These are phyloP conservation scores for Acanthamoeba lenticulata DNA, from an alignment of 208 protist species.

Conservation along the genomic window DNA sequence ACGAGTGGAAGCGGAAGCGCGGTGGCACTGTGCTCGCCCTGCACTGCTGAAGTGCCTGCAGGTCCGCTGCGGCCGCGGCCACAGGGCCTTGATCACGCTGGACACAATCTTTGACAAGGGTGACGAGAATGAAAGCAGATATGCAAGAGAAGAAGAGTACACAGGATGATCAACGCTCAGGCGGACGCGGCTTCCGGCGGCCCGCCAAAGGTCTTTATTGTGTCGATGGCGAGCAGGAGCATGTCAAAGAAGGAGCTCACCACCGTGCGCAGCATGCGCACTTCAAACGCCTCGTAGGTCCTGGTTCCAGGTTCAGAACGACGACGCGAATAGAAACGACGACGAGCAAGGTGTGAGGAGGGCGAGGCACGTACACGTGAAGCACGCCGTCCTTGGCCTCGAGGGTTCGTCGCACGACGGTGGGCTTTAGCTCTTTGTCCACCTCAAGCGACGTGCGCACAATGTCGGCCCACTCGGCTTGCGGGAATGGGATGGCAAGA, in stretches of 20 bases:
- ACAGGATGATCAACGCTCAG: too few relatives aligned
- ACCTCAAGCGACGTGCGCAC: constrained; percentile 1
- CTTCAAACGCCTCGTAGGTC: neutral
- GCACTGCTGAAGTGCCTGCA: neutral
- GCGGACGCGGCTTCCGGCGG: too few relatives aligned
- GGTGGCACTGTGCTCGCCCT: neutral
- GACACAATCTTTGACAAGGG: too few relatives aligned
- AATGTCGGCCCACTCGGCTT: constrained; percentile 14
- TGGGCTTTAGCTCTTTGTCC: constrained; percentile 33
- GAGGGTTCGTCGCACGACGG: neutral
- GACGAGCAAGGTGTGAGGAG: neutral
- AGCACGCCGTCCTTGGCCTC: neutral
- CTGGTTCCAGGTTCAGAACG: neutral
- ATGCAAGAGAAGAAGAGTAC: too few relatives aligned
- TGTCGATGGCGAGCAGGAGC: neutral
- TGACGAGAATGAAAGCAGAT: too few relatives aligned
- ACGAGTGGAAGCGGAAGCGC: neutral
- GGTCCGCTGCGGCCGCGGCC: too few relatives aligned
- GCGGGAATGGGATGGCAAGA: neutral
- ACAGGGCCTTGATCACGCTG: too few relatives aligned
- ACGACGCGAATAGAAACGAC: too few relatives aligned
- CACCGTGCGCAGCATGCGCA: constrained; percentile 1
- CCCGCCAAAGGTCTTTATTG: constrained; percentile 31
- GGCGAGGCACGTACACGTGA: neutral
- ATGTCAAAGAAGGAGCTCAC: constrained; percentile 43